Evolutionary conservation across 768 basidiomycete genomes (phyloP).

Genomic region (Mycena kentingensis): DNA sequence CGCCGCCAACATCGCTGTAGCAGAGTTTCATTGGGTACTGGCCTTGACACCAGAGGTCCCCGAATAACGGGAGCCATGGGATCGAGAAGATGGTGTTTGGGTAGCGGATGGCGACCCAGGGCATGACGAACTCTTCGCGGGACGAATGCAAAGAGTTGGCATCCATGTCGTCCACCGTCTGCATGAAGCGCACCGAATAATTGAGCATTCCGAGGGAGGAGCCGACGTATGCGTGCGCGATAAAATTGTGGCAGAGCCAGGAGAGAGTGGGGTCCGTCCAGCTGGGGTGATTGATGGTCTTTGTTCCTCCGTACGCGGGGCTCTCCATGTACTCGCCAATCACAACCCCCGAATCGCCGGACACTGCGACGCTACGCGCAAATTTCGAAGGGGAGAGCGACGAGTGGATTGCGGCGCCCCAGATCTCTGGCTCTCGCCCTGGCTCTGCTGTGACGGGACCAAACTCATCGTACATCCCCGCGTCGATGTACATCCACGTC

Average conservation of each 20-base stretch:
- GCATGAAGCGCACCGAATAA: constrained; percentile 14
- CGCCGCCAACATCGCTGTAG: constrained; percentile 9
- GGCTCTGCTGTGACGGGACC: constrained; percentile 7
- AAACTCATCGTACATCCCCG: constrained; percentile 11
- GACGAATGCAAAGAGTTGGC: constrained; percentile 9
- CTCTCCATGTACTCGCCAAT: constrained; percentile 14
- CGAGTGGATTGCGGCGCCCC: constrained; percentile 7
- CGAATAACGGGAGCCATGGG: constrained; percentile 9
- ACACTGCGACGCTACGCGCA: constrained; percentile 5
- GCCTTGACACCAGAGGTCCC: constrained; percentile 11
- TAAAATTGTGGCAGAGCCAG: constrained; percentile 13
- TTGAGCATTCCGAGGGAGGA: constrained; percentile 15
- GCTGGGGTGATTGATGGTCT: constrained; percentile 8
- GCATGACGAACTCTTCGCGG: constrained; percentile 15
- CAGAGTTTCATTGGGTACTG: constrained; percentile 16
- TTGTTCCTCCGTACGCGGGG: constrained; percentile 12
- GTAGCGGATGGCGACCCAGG: constrained; percentile 14
- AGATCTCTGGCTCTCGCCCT: too few species aligned
- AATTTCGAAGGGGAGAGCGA: constrained; percentile 5
- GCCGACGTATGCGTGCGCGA: constrained; percentile 10
- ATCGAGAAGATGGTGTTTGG: constrained; percentile 16
- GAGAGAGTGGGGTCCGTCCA: constrained; percentile 10
- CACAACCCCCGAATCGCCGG: constrained; percentile 11
- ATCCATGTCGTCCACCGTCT: constrained; percentile 15
- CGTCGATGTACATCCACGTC: constrained; percentile 12